Conservation (phyloP, 768 basidiomycete genomes). For the Pleurotus pulmonarius region DNA sequence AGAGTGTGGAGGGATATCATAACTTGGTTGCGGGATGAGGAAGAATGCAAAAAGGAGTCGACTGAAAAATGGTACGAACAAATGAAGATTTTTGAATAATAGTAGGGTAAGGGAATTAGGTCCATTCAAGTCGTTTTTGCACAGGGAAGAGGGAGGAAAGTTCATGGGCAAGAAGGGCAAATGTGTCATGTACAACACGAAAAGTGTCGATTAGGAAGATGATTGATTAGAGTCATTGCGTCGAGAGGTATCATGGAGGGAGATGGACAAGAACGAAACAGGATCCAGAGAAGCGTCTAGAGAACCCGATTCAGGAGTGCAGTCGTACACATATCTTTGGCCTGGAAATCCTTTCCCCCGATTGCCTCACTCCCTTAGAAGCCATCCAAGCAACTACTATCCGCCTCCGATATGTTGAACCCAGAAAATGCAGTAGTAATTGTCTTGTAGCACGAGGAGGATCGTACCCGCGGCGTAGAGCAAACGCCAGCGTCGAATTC, state of each 20-base stretch:
- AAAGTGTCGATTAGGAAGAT: not conserved
- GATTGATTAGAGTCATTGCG: not conserved
- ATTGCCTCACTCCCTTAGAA: not conserved
- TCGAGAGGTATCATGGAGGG: not conserved
- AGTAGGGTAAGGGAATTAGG: not conserved
- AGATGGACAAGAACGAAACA: not conserved
- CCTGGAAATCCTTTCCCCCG: no score
- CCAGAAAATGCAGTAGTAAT: constrained; percentile 1
- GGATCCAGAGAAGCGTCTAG: no score
- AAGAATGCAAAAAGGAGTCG: not conserved
- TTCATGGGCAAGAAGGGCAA: not conserved
- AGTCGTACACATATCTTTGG: no score
- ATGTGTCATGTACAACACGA: not conserved
- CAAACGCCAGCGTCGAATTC: not conserved
- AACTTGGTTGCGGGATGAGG: not conserved
- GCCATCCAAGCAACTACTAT: constrained; percentile 7
- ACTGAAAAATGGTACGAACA: not conserved
- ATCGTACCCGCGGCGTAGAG: not conserved
- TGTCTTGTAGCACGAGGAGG: not conserved
- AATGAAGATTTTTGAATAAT: not conserved
- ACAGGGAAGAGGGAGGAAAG: not conserved
- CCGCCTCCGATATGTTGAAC: constrained; percentile 2
- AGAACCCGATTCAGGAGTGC: no score
- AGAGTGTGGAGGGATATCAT: not conserved
- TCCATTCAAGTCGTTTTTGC: not conserved